These are phyloP conservation scores for Plasmodium coatneyi DNA, from an alignment of 169 alveolate genomes.

Conservation along the genomic window DNA sequence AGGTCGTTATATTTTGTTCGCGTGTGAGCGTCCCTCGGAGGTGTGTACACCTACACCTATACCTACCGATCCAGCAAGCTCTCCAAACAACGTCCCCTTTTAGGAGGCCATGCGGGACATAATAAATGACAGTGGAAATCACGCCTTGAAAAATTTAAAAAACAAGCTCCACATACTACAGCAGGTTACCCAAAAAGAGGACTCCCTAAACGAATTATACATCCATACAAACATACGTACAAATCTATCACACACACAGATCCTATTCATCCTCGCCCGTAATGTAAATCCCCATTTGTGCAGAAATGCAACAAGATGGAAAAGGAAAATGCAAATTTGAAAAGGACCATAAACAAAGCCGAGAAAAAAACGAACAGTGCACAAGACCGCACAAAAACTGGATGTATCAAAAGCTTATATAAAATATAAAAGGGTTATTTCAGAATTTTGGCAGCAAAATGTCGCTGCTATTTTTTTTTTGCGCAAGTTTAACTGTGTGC, in stretches of 20 bases:
- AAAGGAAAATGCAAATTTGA: slow-evolving; percentile 30
- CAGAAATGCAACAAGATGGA: slow-evolving; percentile 32
- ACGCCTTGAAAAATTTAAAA: slow-evolving; percentile 21
- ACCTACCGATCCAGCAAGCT: neutral
- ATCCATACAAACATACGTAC: neutral
- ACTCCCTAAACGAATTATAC: neutral
- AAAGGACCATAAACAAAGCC: slow-evolving; percentile 31
- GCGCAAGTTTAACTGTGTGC: neutral
- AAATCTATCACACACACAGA: neutral
- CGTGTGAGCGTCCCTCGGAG: neutral
- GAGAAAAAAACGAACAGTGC: neutral
- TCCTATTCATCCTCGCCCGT: neutral
- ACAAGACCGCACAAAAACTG: neutral
- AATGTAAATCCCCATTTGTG: neutral
- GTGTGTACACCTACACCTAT: neutral
- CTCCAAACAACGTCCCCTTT: neutral
- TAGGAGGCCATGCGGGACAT: slow-evolving; percentile 23
- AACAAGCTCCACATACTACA: slow-evolving; percentile 27
- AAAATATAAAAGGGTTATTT: slow-evolving; percentile 25
- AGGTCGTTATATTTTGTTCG: neutral
- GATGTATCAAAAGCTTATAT: slow-evolving; percentile 13
- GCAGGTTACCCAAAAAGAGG: slow-evolving; percentile 14
- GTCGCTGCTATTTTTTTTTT: neutral
- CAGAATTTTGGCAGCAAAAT: neutral
- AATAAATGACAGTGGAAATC: slow-evolving; percentile 15